These are phyloP conservation scores for Pistacia vera DNA, from an alignment of 345 rosid genomes.

Conservation along the genomic window DNA sequence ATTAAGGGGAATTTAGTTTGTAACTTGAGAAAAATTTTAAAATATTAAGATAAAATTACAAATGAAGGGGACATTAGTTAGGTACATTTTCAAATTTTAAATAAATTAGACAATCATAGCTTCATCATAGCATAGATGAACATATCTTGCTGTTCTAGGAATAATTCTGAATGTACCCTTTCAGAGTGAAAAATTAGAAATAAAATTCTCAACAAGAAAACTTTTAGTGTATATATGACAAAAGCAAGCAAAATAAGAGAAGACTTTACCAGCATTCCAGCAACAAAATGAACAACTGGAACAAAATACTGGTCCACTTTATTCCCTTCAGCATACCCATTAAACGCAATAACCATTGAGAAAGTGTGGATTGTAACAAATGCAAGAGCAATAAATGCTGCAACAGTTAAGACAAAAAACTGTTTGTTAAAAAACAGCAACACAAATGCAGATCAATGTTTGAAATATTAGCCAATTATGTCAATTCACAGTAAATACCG, in stretches of 20 bases:
- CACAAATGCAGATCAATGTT: neutral
- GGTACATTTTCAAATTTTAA: neutral
- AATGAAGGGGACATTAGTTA: neutral
- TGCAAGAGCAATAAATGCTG: constrained; percentile 91
- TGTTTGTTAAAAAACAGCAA: constrained; percentile 7
- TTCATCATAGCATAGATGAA: neutral
- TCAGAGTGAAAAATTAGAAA: neutral
- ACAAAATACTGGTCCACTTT: constrained; percentile 80
- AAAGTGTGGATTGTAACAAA: constrained; percentile 90
- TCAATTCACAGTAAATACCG: constrained; percentile 15
- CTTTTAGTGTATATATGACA: neutral
- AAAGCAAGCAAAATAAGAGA: neutral
- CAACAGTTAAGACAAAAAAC: constrained; percentile 29
- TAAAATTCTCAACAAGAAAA: neutral
- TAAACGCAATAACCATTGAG: constrained; percentile 96
- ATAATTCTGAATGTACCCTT: neutral
- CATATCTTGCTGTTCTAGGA: neutral
- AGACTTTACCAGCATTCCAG: constrained; percentile 77
- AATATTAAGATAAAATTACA: too few relatives aligned
- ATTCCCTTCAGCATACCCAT: constrained; percentile 86
- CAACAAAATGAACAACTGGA: constrained; percentile 79
- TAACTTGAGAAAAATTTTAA: too few relatives aligned
- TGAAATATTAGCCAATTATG: neutral
- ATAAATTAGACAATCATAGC: neutral
- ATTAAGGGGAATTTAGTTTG: neutral